A percentile compares a stretch with the other conserved stretches of the same genome.
Conservation (phyloP, 1,284 basidiomycete genomes). For the Melanopsichium pennsylvanicum region DNA sequence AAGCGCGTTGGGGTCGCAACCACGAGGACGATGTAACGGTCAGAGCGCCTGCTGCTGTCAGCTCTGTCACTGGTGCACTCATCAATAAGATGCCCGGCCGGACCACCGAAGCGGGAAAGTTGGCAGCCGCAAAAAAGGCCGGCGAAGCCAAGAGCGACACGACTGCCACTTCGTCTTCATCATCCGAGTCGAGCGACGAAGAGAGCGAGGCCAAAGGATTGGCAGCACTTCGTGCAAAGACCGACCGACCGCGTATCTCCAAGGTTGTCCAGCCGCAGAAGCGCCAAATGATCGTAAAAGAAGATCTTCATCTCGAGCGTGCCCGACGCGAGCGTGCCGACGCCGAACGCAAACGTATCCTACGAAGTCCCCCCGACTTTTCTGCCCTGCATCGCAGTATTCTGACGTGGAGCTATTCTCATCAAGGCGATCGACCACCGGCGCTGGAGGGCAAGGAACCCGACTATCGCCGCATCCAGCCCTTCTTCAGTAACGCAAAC, state of each 20-base stretch:
- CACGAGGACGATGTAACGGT: conserved; percentile 49
- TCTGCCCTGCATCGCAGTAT: conserved; percentile 80
- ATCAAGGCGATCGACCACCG: conserved; percentile 71
- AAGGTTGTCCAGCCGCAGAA: conserved; percentile 69
- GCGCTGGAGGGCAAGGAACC: conserved; percentile 69
- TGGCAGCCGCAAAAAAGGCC: conserved; percentile 23
- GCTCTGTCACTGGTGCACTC: conserved; percentile 52
- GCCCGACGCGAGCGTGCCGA: conserved; percentile 45
- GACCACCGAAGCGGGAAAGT: conserved; percentile 22
- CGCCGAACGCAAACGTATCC: conserved; percentile 68
- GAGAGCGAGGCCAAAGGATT: conserved; percentile 70
- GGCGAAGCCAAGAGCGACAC: conserved; percentile 23
- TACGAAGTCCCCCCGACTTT: conserved; percentile 83
- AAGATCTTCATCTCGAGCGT: conserved; percentile 66
- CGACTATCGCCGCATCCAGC: conserved; percentile 67
- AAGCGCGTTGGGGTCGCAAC: conserved; percentile 38
- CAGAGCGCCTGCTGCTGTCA: conserved; percentile 52
- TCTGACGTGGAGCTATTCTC: conserved; percentile 84
- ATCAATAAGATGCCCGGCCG: conserved; percentile 34
- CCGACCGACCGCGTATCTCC: conserved; percentile 61
- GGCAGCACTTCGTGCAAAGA: conserved; percentile 69
- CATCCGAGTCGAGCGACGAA: conserved; percentile 68
- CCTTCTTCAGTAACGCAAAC: conserved; percentile 73
- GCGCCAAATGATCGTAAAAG: conserved; percentile 77
- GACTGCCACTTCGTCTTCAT: conserved; percentile 62